Evolutionary conservation across 1,284 basidiomycete species (phyloP).

Genomic region (Ustilago trichophora): DNA sequence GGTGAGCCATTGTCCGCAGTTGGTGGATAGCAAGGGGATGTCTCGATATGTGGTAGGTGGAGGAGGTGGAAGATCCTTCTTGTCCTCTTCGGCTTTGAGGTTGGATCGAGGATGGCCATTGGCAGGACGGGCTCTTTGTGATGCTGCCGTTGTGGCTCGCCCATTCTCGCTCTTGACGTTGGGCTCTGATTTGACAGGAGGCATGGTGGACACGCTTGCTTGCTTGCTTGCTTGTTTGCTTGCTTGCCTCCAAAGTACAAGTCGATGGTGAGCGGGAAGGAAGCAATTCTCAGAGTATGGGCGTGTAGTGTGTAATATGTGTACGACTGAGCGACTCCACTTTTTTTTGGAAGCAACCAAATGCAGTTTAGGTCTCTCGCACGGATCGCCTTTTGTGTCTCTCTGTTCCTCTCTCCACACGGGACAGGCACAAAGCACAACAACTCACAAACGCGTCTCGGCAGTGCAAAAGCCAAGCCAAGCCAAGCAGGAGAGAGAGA

Average conservation of each 20-base stretch:
- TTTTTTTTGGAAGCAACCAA: too few species aligned
- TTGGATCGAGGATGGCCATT: conserved; percentile 24
- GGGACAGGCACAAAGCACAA: neutral
- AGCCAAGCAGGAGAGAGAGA: too few species aligned
- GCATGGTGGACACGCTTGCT: conserved; percentile 10
- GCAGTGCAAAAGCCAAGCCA: too few species aligned
- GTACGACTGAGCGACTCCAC: conserved; percentile 1
- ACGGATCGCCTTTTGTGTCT: conserved; percentile 1
- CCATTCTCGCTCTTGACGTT: conserved; percentile 33
- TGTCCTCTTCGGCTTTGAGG: conserved; percentile 30
- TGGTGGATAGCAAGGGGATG: conserved; percentile 60
- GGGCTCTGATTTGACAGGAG: conserved; percentile 48
- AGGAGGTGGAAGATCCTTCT: conserved; percentile 35
- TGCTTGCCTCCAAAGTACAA: too few species aligned
- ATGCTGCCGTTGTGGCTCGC: conserved; percentile 1
- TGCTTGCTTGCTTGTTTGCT: too few species aligned
- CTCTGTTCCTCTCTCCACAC: too few species aligned
- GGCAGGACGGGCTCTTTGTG: conserved; percentile 12
- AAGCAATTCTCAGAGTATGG: too few species aligned
- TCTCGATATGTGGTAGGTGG: conserved; percentile 59
- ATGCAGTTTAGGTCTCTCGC: conserved; percentile 6
- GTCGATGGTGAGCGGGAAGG: too few species aligned
- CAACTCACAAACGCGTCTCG: too few species aligned
- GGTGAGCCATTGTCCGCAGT: conserved; percentile 44
- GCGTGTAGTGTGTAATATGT: too few species aligned